Evolutionary conservation across 2,329 filamentous ascomycete genomes (phyloP), one percentile per base, ranked within the genome.

Genomic region (Phaeosphaeriaceae sp.): DNA sequence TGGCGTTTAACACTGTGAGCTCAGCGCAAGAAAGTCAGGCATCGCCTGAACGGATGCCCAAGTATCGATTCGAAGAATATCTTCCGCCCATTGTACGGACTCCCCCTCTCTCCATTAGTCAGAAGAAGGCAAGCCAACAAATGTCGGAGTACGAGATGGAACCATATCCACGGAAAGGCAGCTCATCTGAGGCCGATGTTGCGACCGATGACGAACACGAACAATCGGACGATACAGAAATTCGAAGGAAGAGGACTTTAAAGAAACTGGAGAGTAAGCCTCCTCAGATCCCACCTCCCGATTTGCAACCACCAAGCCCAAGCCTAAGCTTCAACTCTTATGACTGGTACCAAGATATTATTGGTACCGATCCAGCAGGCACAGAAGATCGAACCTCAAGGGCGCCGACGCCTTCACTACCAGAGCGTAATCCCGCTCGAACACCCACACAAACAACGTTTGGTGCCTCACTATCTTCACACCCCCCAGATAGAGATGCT

Each of bases 281-380:
- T 8, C 45, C 53, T 2, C 52, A 54, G 18, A 55, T 61, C n/a
- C 52, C 60, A 12, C 26, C 60, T 7, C 57, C 57, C 8, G 58
- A 58, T n/a, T 28, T 56, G 16, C 51, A 49, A 36, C 62, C 62
- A 11, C 60, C 62, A 35, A 64, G 60, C 20, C 60, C 62, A 9
- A 60, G 60, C 29, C 52, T 63, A 28, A 64, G 61, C 18, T 64
- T 63, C 21, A 54, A 51, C 21, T 64, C 62, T 6, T 66, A 66
- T 28, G 61, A 64, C 36, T 66, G 63, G 63, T 66, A 66, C 38
- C 61, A 63, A 34, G 63, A 64, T 17, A 66, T 66, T 15, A 63
- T 65, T 40, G 55, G 57, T 23, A 47, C 37, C 12, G 60, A 64
- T 21, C 54, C 51, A 12, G 28, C 47, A 17, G 45, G 43, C 21